phyloP scores from a whole-genome alignment of 495 filamentous ascomycete genomes.

The Pseudevernia furfuracea region DNA sequence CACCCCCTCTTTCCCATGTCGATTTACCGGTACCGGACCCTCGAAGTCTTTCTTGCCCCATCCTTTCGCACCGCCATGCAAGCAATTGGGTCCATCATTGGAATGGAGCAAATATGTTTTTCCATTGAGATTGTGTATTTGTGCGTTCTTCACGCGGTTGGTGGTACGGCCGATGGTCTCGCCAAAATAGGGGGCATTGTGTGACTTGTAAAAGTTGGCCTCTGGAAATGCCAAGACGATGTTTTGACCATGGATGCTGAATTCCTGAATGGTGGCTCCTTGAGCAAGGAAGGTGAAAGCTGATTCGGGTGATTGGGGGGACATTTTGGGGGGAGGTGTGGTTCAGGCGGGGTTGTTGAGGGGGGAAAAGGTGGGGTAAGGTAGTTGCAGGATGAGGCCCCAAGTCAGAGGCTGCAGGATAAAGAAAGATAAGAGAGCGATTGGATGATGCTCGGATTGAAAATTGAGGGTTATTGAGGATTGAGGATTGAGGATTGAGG shows the following conservation, averaged over 20 bases:
- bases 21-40: constrained; percentile 58
- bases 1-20: constrained; percentile 65
- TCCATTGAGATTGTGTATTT: constrained; percentile 65
- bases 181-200: constrained; percentile 77
- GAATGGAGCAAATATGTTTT: constrained; percentile 56
- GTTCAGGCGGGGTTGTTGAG: neutral
- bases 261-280: constrained; percentile 82
- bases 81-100: constrained; percentile 70
- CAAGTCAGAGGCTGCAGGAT: no score
- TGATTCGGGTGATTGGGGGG: constrained; percentile 24
- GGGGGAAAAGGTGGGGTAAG: neutral
- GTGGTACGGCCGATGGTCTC: constrained; percentile 89
- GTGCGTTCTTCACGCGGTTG: constrained; percentile 72
- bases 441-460: no score
- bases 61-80: constrained; percentile 74
- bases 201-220: constrained; percentile 58
- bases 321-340: neutral
- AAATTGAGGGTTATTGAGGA: no score
- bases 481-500: no score
- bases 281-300: constrained; percentile 65
- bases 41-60: constrained; percentile 83
- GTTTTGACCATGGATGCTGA: constrained; percentile 66
- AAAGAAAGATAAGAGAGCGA: neutral
- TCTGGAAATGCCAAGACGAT: constrained; percentile 81
- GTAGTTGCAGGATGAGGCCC: neutral